These are phyloP conservation scores for Schizophyllum amplum DNA, from an alignment of 1,284 basidiomycete species.

Conservation along the genomic window DNA sequence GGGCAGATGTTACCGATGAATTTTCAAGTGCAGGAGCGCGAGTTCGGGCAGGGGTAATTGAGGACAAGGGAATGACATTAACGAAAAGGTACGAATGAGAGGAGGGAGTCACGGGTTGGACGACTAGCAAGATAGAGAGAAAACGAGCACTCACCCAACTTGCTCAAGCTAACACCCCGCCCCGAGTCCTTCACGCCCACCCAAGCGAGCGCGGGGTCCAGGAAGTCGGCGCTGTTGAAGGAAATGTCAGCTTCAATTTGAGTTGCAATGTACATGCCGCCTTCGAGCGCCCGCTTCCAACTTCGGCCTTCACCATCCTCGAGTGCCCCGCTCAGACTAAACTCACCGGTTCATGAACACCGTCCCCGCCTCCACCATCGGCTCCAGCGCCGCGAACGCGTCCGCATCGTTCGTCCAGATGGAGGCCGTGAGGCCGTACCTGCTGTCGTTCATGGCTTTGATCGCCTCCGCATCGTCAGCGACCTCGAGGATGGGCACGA, in stretches of 20 bases:
- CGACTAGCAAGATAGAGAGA: too few species aligned
- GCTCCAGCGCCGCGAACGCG: slow-evolving; percentile 64
- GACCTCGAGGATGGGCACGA: slow-evolving; percentile 88
- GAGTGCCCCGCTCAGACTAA: neutral
- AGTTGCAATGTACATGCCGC: neutral
- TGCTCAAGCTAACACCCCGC: slow-evolving; percentile 82
- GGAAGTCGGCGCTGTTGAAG: slow-evolving; percentile 67
- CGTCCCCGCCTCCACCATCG: slow-evolving; percentile 80
- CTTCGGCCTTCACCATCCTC: neutral
- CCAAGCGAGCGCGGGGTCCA: slow-evolving; percentile 92
- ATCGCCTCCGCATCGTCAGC: slow-evolving; percentile 81
- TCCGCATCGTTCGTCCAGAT: slow-evolving; percentile 81
- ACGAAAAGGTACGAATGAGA: too few species aligned
- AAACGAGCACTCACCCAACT: slow-evolving; percentile 80
- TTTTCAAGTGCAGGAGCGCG: too few species aligned
- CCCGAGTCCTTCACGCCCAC: slow-evolving; percentile 92
- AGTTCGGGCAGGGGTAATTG: too few species aligned
- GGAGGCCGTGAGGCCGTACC: slow-evolving; percentile 88
- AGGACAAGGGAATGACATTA: too few species aligned
- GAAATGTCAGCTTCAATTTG: neutral
- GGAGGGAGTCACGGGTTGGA: too few species aligned
- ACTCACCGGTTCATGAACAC: slow-evolving; percentile 81
- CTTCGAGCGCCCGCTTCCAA: neutral
- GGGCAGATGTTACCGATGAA: too few species aligned
- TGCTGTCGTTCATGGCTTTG: slow-evolving; percentile 91